phyloP scores from a whole-genome alignment of 768 basidiomycete genomes.

The Gautieria morchelliformis region DNA sequence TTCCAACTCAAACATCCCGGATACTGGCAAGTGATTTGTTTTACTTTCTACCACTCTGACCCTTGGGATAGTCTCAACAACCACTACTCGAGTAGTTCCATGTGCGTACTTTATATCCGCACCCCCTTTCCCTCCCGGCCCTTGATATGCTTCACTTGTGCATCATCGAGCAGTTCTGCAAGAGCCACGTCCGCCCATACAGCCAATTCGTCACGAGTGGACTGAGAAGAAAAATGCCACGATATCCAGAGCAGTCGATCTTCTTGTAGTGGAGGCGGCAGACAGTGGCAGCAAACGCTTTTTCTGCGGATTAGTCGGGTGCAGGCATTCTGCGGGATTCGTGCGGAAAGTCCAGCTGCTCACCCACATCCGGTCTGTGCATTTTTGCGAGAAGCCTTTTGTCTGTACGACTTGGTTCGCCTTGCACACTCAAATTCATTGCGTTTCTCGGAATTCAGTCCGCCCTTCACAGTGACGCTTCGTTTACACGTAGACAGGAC shows the following conservation, averaged over 20 bases:
- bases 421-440: neutral
- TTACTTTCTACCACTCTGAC: too few relatives aligned
- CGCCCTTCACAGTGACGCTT: neutral
- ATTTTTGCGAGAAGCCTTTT: conserved; percentile 6
- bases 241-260: neutral
- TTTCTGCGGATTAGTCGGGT: conserved; percentile 1
- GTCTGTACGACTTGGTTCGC: conserved; percentile 4
- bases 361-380: conserved; percentile 4
- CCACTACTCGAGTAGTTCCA: neutral
- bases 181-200: neutral
- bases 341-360: conserved; percentile 2
- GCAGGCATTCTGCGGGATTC: neutral
- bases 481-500: conserved; percentile 7
- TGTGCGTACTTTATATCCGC: neutral
- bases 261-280: neutral
- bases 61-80: neutral
- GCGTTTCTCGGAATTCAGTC: neutral
- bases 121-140: too few relatives aligned
- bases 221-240: neutral
- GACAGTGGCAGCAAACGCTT: neutral
- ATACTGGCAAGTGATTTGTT: too few relatives aligned
- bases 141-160: too few relatives aligned
- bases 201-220: neutral
- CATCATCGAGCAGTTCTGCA: too few relatives aligned
- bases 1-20: too few relatives aligned